These are phyloP conservation scores for Gyromitra esculenta DNA, from an alignment of 2,329 filamentous ascomycete genomes.

Conservation along the genomic window DNA sequence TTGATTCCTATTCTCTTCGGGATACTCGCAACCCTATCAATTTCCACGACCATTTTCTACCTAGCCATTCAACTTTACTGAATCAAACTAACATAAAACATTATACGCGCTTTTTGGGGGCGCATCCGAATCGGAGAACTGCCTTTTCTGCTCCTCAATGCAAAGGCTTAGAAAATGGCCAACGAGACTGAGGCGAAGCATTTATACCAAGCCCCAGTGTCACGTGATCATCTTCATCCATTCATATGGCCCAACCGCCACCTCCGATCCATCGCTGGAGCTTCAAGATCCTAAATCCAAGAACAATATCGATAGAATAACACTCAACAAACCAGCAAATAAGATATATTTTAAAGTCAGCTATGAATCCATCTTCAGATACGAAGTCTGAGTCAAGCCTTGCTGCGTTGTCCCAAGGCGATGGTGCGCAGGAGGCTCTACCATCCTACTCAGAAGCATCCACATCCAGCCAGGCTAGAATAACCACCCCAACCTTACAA, in stretches of 20 bases:
- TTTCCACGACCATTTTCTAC: too few relatives aligned
- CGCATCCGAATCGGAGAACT: too few relatives aligned
- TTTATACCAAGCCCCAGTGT: background rate
- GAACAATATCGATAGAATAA: background rate
- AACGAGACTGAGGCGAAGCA: background rate
- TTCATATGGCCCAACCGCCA: background rate
- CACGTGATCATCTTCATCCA: background rate
- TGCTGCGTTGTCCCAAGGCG: background rate
- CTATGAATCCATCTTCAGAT: background rate
- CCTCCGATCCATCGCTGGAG: background rate
- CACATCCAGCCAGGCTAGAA: background rate
- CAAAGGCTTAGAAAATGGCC: background rate
- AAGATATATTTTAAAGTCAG: background rate
- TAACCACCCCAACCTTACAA: background rate
- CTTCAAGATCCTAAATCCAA: background rate
- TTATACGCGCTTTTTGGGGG: background rate
- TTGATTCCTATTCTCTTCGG: too few relatives aligned
- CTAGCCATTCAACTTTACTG: too few relatives aligned
- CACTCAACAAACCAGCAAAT: background rate
- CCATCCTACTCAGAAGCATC: conserved; percentile 27
- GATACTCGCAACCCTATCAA: too few relatives aligned
- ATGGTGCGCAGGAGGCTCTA: background rate
- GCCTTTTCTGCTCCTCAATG: background rate
- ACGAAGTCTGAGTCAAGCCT: background rate
- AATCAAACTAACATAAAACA: background rate